Conservation (phyloP, 2,329 filamentous ascomycete species). For the Pseudocercospora macadamiae region DNA sequence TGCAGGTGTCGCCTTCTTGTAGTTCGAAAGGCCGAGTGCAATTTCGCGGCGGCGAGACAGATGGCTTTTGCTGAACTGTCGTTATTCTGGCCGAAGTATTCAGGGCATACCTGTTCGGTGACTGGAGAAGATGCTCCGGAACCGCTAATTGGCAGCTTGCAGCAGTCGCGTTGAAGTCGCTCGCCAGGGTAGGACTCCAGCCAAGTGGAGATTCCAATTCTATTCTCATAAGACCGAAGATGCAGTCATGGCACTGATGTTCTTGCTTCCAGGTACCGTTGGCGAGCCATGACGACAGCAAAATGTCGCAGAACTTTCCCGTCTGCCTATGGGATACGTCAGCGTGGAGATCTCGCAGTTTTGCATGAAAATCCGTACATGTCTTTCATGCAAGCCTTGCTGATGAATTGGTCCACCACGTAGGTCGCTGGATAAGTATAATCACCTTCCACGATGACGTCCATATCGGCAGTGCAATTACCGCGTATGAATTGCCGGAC, state of each 20-base stretch:
- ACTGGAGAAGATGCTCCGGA: too few relatives aligned
- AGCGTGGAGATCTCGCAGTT: too few relatives aligned
- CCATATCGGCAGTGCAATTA: not conserved
- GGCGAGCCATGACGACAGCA: not conserved
- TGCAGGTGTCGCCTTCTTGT: slow-evolving; percentile 3
- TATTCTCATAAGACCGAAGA: not conserved
- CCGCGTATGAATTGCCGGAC: not conserved
- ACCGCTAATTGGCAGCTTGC: not conserved
- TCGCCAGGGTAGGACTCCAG: not conserved
- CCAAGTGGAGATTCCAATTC: not conserved
- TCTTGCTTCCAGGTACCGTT: not conserved
- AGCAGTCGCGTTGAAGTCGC: not conserved
- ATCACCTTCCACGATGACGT: not conserved
- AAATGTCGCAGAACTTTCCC: not conserved
- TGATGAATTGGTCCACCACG: not conserved
- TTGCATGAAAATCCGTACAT: too few relatives aligned
- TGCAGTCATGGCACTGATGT: not conserved
- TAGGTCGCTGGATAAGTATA: not conserved
- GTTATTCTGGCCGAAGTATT: too few relatives aligned
- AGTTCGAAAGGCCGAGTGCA: too few relatives aligned
- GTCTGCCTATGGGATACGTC: not conserved
- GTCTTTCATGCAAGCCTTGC: not conserved
- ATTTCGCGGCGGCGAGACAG: too few relatives aligned
- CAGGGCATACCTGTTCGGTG: too few relatives aligned
- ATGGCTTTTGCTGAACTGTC: too few relatives aligned